Evolutionary conservation across 495 filamentous ascomycete genomes (phyloP), one percentile per base, ranked within the genome.

Genomic region (Aspergillus leporis): DNA sequence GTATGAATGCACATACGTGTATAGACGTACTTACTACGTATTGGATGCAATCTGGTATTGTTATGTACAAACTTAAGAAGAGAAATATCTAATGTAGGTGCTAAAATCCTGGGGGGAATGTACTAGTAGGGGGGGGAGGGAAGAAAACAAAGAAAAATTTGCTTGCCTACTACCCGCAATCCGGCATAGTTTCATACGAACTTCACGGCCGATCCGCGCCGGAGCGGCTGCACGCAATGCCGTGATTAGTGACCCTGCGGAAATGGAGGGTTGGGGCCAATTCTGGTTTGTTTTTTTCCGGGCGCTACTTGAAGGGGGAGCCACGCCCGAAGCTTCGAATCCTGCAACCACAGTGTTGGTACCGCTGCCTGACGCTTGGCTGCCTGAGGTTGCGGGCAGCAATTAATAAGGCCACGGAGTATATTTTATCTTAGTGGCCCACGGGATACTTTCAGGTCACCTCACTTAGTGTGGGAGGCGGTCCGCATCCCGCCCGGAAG

Each of bases 401-500:
- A 60, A 60, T 48, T 38, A 46, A 22, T 36, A 19, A 41, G 41
- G 34, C 51, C 51, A 53, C 49, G 51, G 61, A 53, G 38, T n/a
- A 58, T 40, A 60, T 63, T 54, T 18, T 55, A 50, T 32, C 19
- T 62, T 47, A 62, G 60, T 46, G 60, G 60, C 45, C 34, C 54
- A 46, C 19, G 41, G 21, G 21, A 51, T 40, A 51, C 50, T 18
- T 43, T 53, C 21, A 14, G 50, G 32, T 55, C 31, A 57, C 43
- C 43, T 40, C 56, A 51, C 34, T 57, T 57, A 53, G 55, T 61
- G 59, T 61, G 63, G 59, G 59, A 58, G 59, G 49, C 62, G 61
- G 65, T 53, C 65, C 65, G 65, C 59, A 43, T 64, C 65, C 65
- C 65, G 61, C 65, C 65, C 61, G 65, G 58, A 64, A 64, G 59